Base-by-base conservation (phyloP, 2,329 filamentous ascomycete species). In the Thelonectria blattea region DNA sequence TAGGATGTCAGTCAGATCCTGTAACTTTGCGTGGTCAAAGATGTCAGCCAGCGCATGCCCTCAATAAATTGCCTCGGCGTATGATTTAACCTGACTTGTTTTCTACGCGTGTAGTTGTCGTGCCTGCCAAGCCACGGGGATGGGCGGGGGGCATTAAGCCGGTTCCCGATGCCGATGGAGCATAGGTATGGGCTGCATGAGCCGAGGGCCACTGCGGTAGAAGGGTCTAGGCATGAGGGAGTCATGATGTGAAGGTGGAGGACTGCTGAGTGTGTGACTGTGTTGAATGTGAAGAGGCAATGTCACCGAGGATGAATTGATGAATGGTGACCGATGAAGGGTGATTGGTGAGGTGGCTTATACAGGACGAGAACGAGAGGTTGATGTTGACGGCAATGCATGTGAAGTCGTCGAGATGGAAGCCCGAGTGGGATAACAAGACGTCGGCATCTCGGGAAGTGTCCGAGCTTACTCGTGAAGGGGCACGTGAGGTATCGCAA, bases 401-500 rank as follows among this genome's bases (percentile, higher is more conserved):
- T 55, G 57, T 59, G 57, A 60, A 34, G 45, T 24, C 41, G 24
- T 37, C 46, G 22, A 22, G 43, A 15, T 32, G n/a, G 32, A 20
- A 56, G n/a, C n/a, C 22, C 22, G 22, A 41, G 47, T 34, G 20
- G 42, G 27, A 61, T 58, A 52, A 30, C 45, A 14, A 47, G 20
- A 45, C 20, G 22, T 22, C 22, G 45, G 30, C 43, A 51, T 51
- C 56, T 69, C 67, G 67, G 65, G 60, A 66, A 62, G 52, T 63
- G 54, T 30, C 61, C 66, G 64, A 69, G 53, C 30, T 42, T 30
- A 10, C 8, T 8, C 52, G 27, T 49, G 22, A 34, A 48, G 24
- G 18, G 24, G 15, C 30, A 48, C 30, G 20, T 48, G 43, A 27
- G 32, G 17, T n/a, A 7, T 7, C 8, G 5, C 5, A 8, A 9